phyloP scores from a whole-genome alignment of 2,329 filamentous ascomycete species.

The Aspergillus quadrilineatus region DNA sequence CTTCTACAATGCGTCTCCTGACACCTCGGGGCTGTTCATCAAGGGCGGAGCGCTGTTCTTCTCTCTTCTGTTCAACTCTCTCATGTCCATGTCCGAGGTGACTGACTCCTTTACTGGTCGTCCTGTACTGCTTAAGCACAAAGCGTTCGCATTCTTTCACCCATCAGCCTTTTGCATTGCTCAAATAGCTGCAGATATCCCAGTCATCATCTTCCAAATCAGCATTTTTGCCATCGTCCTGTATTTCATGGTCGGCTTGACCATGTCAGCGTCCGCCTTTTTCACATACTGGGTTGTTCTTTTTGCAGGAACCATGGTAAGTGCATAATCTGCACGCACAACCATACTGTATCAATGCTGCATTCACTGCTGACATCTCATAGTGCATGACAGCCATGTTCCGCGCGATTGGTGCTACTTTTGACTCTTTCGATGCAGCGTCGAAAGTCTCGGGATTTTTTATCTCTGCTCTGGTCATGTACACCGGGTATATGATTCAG shows the following conservation, averaged over 20 bases:
- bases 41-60: constrained; percentile 65
- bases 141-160: constrained; percentile 54
- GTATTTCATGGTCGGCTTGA: constrained; percentile 63
- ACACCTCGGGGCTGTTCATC: constrained; percentile 61
- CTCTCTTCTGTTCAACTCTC: constrained; percentile 59
- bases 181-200: constrained; percentile 48
- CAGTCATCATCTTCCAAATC: constrained; percentile 58
- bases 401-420: constrained; percentile 53
- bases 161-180: constrained; percentile 43
- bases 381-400: constrained; percentile 58
- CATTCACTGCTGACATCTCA: constrained; percentile 42
- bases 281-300: constrained; percentile 57
- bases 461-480: constrained; percentile 33
- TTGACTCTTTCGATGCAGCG: constrained; percentile 56
- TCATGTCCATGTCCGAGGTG: constrained; percentile 63
- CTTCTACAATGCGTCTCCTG: constrained; percentile 60
- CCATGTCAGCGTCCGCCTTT: constrained; percentile 52
- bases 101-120: constrained; percentile 60
- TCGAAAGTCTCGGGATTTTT: constrained; percentile 48
- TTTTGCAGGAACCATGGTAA: not conserved
- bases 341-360: not conserved
- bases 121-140: constrained; percentile 58
- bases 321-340: not conserved
- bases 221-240: constrained; percentile 56
- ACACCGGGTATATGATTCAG: constrained; percentile 42